Percentiles rank a stretch among this genome's conserved stretches.
phyloP scores from a whole-genome alignment of 352 stramenopile species.

The Globisporangium uncinulatum region DNA sequence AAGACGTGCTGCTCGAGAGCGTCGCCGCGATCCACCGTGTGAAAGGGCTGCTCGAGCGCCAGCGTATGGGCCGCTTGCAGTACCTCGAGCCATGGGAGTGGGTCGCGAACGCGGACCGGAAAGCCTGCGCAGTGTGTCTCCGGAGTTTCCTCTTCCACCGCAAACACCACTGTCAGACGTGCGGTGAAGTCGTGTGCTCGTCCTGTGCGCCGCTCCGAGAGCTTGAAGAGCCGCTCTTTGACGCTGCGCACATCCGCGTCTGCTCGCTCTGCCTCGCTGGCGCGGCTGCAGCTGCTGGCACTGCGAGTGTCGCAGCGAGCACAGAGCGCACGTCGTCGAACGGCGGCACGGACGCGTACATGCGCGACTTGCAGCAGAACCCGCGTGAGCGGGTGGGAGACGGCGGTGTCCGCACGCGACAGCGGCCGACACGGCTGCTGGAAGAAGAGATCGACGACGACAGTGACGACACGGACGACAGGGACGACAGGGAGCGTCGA shows the following conservation, averaged over 20 bases:
- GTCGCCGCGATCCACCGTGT: slow-evolving; percentile 51
- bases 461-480: background rate
- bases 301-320: slow-evolving; percentile 8
- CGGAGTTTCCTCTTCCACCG: slow-evolving; percentile 75
- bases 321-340: slow-evolving; percentile 36
- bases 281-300: slow-evolving; percentile 28
- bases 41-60: slow-evolving; percentile 57
- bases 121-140: slow-evolving; percentile 74
- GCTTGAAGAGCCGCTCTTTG: slow-evolving; percentile 62
- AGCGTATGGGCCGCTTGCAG: slow-evolving; percentile 67
- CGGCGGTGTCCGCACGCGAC: background rate
- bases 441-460: slow-evolving; percentile 12
- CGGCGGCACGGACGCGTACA: slow-evolving; percentile 41
- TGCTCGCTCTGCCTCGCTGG: slow-evolving; percentile 63
- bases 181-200: slow-evolving; percentile 74
- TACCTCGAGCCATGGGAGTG: slow-evolving; percentile 80
- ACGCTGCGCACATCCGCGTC: slow-evolving; percentile 58
- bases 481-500: slow-evolving; percentile 2
- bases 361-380: slow-evolving; percentile 19
- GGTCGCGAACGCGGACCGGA: slow-evolving; percentile 62
- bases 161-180: slow-evolving; percentile 72
- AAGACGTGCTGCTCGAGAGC: slow-evolving; percentile 66
- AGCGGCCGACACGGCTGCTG: slow-evolving; percentile 2
- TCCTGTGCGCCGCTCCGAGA: slow-evolving; percentile 64
- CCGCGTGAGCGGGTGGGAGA: slow-evolving; percentile 7